phyloP scores from a whole-genome alignment of 2,329 filamentous ascomycete species.

The Colletotrichum sp. region DNA sequence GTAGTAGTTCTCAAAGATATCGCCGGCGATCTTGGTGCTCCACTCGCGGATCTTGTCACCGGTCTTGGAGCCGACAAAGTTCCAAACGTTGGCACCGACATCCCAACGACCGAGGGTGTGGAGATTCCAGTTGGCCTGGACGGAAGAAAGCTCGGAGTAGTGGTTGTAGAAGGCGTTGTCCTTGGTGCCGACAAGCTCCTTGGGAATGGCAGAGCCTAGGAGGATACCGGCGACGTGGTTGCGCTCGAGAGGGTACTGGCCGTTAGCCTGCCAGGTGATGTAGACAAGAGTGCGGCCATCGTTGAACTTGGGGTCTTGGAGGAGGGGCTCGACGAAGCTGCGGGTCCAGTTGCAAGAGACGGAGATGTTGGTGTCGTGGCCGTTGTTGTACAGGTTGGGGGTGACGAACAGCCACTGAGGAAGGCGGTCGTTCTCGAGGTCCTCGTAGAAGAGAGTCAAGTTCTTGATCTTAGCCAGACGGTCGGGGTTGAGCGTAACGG shows the following conservation, averaged over 20 bases:
- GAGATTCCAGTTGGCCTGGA: constrained; percentile 46
- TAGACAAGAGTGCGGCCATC: constrained; percentile 58
- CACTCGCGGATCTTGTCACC: constrained; percentile 55
- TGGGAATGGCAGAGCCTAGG: constrained; percentile 74
- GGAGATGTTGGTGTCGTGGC: constrained; percentile 10
- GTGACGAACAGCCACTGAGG: constrained; percentile 2
- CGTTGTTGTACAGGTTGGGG: constrained; percentile 3
- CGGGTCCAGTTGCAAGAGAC: constrained; percentile 54
- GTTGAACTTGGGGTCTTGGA: constrained; percentile 57
- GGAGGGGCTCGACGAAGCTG: constrained; percentile 57
- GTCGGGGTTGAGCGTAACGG: not conserved
- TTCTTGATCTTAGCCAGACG: not conserved
- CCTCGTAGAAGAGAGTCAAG: not conserved
- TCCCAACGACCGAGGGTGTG: constrained; percentile 73
- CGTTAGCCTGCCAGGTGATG: constrained; percentile 81
- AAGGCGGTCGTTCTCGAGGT: not conserved
- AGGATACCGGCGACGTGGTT: constrained; percentile 76
- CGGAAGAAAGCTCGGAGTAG: constrained; percentile 68
- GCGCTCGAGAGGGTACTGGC: constrained; percentile 62
- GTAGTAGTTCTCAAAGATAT: constrained; percentile 38
- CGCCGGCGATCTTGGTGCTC: constrained; percentile 35
- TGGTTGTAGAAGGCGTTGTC: constrained; percentile 76
- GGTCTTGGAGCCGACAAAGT: constrained; percentile 63
- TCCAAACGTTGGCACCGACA: constrained; percentile 73
- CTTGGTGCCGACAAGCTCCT: constrained; percentile 65